Base-by-base conservation (phyloP, 2,329 filamentous ascomycete species). In the Pleurostoma richardsiae region DNA sequence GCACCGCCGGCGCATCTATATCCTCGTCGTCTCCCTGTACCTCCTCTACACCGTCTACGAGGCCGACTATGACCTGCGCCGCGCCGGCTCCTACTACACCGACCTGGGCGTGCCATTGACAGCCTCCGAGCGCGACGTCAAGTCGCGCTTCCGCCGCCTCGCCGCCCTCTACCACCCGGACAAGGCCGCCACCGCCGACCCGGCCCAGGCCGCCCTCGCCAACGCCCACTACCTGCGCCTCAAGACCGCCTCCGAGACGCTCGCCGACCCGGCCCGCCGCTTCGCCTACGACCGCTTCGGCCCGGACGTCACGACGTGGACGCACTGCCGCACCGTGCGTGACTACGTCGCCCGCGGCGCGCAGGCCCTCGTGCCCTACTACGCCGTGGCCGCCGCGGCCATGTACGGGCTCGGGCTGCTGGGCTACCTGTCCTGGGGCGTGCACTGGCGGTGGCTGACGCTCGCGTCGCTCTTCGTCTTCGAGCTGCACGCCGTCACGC, bases 201-300 rank as follows among this genome's bases (percentile, higher is more conserved):
- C 65, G 11, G 65, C 67, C 31, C 36, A 43, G 28, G 59, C 60
- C 40, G 57, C 51, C 26, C 52, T 47, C 40, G 61, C 62, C 50
- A 60, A 58, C 47, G 59, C 55, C 39, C 77, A 85, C 67, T 97
- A 95, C 66, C 82, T 96, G 41, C 83, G 87, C 58, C 77, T 97
- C 58, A 92, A 91, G 71, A 73, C 83, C 41, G 90, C 90, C 5
- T 82, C 89, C 59, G 94, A 97, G 58, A 88, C 85, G 1, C 79
- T 96, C 11, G 70, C 82, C n/a, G 83, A 94, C 59, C 81, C 87
- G 3, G 83, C 82, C 1, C 83, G 80, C 59, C 79, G 90, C 47
- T 95, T 94, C 63, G 90, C 89, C 6, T 96, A 96, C 68, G 90
- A 96, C 62, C 83, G 90, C 42, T 90, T 96, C 63, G 91, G 91